Evolutionary conservation across 2,329 filamentous ascomycete genomes (phyloP), one percentile per base, ranked within the genome.

Genomic region (Talaromyces sp.): DNA sequence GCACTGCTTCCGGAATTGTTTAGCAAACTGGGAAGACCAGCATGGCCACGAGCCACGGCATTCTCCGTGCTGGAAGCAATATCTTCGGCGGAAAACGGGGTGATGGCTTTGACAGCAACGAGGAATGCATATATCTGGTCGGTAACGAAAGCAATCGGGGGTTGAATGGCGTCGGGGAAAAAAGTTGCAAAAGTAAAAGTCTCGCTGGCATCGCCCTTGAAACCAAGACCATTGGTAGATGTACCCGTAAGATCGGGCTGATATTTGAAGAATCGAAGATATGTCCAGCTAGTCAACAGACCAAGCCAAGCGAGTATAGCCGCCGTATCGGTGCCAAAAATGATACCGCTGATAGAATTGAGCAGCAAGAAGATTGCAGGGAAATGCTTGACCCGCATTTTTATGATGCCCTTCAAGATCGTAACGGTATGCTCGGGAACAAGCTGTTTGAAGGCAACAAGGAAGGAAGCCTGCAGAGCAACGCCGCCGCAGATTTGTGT

Each of bases 351-450:
- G 62, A 91, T 82, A 39, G 89, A 83, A 69, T 91, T 88, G 66
- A 96, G 85, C 65, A 91, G 77, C 68, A 84, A 87, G 82, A 84
- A 97, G 76, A 88, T 90, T 83, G 80, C 95, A 68, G 81, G 96
- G 81, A 90, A 89, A 75, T 90, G 88, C 75, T 89, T 88, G 63
- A 99, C 93, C 70, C 94, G 91, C 77, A 98, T 88, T 66, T 95
- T 96, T 66, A 98, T 77, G 67, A 97, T 82, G 68, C 93, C 93
- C 69, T 90, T 90, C 81, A 97, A 94, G 65, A 99, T 87, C 4
- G 94, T 95, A 62, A 98, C 94, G 11, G 95, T 99, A 78, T 99
- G 95, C 67, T 97, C 93, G 24, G 95, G 95, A 41, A 98, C 90
- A 59, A 99, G 91, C 79, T 99, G 95, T 80, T 96, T 98, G 80